Percentiles rank a stretch among this genome's conserved stretches.
These are phyloP conservation scores for Talaromyces sp. DNA, from an alignment of 2,329 filamentous ascomycete species.

Conservation along the genomic window DNA sequence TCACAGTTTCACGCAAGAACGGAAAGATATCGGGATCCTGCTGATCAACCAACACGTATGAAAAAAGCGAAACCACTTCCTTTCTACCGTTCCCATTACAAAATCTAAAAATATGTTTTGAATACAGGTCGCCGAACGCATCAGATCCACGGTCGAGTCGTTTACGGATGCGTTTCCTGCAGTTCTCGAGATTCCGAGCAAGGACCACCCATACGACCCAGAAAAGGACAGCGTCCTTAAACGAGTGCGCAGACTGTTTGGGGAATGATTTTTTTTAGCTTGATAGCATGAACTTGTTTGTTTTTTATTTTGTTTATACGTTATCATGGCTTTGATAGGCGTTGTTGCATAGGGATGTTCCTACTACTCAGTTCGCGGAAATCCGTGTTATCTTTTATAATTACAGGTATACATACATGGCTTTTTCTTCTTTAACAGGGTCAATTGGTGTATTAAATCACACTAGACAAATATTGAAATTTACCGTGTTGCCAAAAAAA, in stretches of 20 bases:
- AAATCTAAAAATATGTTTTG: conserved; percentile 3
- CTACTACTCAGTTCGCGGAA: not conserved
- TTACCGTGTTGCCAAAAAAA: not conserved
- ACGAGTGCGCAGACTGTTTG: conserved; percentile 70
- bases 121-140: conserved; percentile 79
- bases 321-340: conserved; percentile 3
- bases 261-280: conserved; percentile 37
- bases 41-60: conserved; percentile 95
- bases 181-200: conserved; percentile 93
- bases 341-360: conserved; percentile 6
- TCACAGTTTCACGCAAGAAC: conserved; percentile 76
- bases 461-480: not conserved
- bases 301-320: conserved; percentile 1
- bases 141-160: conserved; percentile 82
- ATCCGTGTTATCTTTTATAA: not conserved
- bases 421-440: not conserved
- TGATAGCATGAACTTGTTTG: not conserved
- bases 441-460: too few relatives aligned
- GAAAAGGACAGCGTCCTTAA: conserved; percentile 98
- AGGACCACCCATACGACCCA: conserved; percentile 97
- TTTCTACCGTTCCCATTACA: not conserved
- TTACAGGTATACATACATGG: not conserved
- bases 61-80: conserved; percentile 3
- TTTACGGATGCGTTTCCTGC: conserved; percentile 96
- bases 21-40: conserved; percentile 95